Conservation (phyloP, 1,284 basidiomycete species). For the Psilocybe mexicana region DNA sequence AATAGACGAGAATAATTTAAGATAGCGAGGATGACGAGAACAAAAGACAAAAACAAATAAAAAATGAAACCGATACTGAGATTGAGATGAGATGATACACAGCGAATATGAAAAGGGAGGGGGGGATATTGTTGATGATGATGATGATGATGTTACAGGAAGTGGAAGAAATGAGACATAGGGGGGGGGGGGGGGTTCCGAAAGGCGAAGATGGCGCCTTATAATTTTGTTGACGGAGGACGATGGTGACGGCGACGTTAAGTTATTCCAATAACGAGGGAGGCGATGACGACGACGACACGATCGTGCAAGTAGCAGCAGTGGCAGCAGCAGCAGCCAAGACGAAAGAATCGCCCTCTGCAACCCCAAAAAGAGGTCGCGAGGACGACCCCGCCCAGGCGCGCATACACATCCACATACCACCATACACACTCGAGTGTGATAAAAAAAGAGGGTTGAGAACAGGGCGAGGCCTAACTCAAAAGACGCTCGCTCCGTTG, state of each 20-base stretch:
- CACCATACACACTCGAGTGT: background rate
- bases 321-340: slow-evolving; percentile 14
- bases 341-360: slow-evolving; percentile 1
- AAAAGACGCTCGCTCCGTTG: slow-evolving; percentile 16
- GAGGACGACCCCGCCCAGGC: slow-evolving; percentile 8
- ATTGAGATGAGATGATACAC: background rate
- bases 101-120: background rate
- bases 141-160: background rate
- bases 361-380: slow-evolving; percentile 5
- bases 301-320: background rate
- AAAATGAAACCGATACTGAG: background rate
- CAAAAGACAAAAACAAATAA: slow-evolving; percentile 1
- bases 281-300: slow-evolving; percentile 1
- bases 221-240: background rate
- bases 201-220: background rate
- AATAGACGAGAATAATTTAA: background rate
- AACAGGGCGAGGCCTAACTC: background rate
- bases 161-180: no score
- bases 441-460: slow-evolving; percentile 3
- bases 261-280: background rate
- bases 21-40: slow-evolving; percentile 1
- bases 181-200: no score
- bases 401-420: slow-evolving; percentile 10
- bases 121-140: background rate
- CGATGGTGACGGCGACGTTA: slow-evolving; percentile 1